phyloP scores from a whole-genome alignment of 2,329 filamentous ascomycete genomes.

The Penicillium sp. region DNA sequence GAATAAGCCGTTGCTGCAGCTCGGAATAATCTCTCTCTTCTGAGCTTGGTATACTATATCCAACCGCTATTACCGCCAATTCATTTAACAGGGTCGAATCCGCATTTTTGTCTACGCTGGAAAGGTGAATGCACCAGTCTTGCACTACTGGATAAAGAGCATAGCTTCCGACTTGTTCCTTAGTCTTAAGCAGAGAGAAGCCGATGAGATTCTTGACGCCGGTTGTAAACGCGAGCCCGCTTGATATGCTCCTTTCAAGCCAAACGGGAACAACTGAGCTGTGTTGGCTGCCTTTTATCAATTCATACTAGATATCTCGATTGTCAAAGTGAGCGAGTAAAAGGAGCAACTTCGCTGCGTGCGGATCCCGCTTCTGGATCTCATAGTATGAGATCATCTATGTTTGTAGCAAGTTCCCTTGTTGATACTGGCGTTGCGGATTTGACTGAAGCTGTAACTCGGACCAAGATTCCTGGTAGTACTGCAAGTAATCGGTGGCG shows the following conservation, averaged over 20 bases:
- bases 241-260: constrained; percentile 23
- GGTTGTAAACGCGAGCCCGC: constrained; percentile 26
- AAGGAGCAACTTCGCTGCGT: constrained; percentile 42
- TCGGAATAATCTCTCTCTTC: constrained; percentile 13
- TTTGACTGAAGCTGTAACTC: constrained; percentile 22
- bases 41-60: constrained; percentile 12
- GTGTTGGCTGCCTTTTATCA: constrained; percentile 33
- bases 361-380: constrained; percentile 38
- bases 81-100: constrained; percentile 10
- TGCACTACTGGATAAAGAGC: constrained; percentile 35
- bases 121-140: constrained; percentile 25
- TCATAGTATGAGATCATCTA: constrained; percentile 45
- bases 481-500: constrained; percentile 45
- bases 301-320: constrained; percentile 51
- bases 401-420: constrained; percentile 38
- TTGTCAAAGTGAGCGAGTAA: constrained; percentile 52
- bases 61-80: constrained; percentile 25
- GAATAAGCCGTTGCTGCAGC: constrained; percentile 25
- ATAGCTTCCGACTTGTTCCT: constrained; percentile 32
- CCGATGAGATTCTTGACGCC: constrained; percentile 27
- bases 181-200: constrained; percentile 34
- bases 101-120: constrained; percentile 10
- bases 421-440: constrained; percentile 26
- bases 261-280: constrained; percentile 22
- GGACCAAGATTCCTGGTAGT: constrained; percentile 47